These are phyloP conservation scores for Colletotrichum liriopes DNA, from an alignment of 2,329 filamentous ascomycete genomes.

Conservation along the genomic window DNA sequence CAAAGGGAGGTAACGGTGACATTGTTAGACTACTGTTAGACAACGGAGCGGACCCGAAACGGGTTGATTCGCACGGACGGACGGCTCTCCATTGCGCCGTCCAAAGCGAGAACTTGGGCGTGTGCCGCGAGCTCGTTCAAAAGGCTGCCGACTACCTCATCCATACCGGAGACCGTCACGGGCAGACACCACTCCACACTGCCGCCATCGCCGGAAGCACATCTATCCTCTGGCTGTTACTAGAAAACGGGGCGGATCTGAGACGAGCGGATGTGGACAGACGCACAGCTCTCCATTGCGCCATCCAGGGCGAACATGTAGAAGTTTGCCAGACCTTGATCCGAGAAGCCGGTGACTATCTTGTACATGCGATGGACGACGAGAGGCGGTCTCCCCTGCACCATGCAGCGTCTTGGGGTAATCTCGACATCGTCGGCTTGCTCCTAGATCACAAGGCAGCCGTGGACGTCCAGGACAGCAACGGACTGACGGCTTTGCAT, in stretches of 20 bases:
- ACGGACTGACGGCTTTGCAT: background rate
- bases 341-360: background rate
- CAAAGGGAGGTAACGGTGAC: background rate
- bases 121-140: background rate
- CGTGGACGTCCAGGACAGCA: background rate
- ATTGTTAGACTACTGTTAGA: conserved; percentile 1
- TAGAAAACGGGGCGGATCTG: background rate
- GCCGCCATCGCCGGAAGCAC: background rate
- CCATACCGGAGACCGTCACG: background rate
- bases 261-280: background rate
- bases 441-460: background rate
- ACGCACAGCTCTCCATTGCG: conserved; percentile 6
- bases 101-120: background rate
- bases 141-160: background rate
- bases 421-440: background rate
- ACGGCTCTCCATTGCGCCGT: conserved; percentile 5
- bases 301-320: background rate
- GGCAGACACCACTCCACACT: background rate
- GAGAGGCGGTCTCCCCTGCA: background rate
- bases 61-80: background rate
- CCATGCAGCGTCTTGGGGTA: conserved; percentile 1
- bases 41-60: conserved; percentile 1
- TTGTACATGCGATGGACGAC: background rate
- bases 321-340: background rate
- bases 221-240: background rate